A percentile compares a stretch with the other conserved stretches of the same genome.
Conservation (phyloP, 108 stramenopile species). For the Skeletonema costatum region DNA sequence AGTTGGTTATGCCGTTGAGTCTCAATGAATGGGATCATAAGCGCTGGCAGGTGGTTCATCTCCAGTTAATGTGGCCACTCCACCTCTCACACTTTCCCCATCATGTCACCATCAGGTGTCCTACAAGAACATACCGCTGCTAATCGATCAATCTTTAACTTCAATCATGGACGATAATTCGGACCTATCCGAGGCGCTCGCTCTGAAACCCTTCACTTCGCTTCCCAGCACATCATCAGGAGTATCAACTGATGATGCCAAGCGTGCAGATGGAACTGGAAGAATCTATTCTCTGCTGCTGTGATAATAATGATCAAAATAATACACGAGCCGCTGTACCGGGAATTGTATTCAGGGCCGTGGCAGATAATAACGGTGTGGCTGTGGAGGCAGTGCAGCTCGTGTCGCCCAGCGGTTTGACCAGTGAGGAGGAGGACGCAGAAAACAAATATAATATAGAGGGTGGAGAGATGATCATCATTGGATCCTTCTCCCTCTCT, state of each 20-base stretch:
- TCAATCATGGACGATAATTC: background rate
- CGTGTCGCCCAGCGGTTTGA: background rate
- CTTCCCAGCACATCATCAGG: background rate
- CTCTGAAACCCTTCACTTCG: constrained; percentile 2
- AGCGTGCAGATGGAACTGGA: background rate
- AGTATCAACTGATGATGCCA: background rate
- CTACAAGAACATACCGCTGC: background rate
- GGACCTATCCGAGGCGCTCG: background rate
- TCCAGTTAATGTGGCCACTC: too few species aligned
- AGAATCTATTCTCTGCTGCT: background rate
- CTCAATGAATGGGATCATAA: too few species aligned
- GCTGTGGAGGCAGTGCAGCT: constrained; percentile 21
- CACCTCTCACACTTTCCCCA: background rate
- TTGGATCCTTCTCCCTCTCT: background rate
- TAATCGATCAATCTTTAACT: background rate
- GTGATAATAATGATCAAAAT: background rate
- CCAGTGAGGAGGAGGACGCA: background rate
- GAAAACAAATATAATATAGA: background rate
- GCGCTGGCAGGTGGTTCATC: too few species aligned
- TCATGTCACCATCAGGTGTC: background rate
- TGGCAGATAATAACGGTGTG: background rate
- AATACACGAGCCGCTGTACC: background rate
- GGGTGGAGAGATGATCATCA: constrained; percentile 15
- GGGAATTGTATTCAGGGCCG: constrained; percentile 2
- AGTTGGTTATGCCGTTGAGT: too few species aligned